Percentiles rank a stretch among this genome's conserved stretches.
phyloP scores from a whole-genome alignment of 148 eudicot genomes.

The Fagopyrum esculentum region DNA sequence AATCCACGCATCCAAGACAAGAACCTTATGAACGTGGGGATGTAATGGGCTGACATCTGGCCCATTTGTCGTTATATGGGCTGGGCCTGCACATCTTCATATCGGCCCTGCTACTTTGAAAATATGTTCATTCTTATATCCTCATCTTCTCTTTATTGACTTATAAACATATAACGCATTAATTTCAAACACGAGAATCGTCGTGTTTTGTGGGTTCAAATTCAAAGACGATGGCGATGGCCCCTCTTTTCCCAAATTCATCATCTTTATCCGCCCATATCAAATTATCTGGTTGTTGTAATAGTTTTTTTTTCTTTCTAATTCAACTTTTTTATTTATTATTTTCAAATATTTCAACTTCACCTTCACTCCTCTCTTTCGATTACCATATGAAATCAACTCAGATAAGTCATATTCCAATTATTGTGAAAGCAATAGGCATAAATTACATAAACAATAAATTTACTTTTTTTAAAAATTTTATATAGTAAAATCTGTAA shows the following conservation, averaged over 20 bases:
- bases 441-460: too few species aligned
- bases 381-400: neutral
- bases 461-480: too few species aligned
- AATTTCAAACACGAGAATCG: neutral
- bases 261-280: constrained; percentile 6
- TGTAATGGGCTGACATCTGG: neutral
- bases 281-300: constrained; percentile 6
- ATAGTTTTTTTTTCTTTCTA: neutral
- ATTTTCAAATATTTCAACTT: neutral
- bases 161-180: neutral
- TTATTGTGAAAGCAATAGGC: neutral
- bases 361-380: neutral
- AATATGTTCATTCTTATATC: neutral
- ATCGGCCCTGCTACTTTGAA: neutral
- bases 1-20: neutral
- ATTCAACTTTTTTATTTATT: neutral
- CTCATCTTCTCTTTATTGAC: neutral
- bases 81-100: neutral
- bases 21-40: neutral
- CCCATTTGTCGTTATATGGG: constrained; percentile 1
- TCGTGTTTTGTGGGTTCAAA: neutral
- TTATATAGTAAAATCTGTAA: too few species aligned
- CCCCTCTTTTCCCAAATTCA: neutral
- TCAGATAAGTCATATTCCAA: neutral
- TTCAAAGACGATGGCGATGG: neutral